These are phyloP conservation scores for Penicillium sp. DNA, from an alignment of 2,329 filamentous ascomycete genomes.

Conservation along the genomic window DNA sequence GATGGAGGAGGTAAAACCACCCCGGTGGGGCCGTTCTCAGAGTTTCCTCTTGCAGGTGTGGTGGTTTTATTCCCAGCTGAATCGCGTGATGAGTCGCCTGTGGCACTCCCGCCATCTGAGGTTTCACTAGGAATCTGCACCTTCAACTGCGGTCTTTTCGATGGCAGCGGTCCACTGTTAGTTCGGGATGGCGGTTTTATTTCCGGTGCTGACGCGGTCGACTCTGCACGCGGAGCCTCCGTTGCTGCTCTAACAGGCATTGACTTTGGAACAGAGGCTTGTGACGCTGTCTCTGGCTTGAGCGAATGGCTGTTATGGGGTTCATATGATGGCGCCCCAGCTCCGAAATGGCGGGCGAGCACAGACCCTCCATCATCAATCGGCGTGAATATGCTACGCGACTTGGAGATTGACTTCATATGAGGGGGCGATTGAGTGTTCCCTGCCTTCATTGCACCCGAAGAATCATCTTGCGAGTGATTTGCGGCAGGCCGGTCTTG, in stretches of 20 bases:
- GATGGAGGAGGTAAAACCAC: constrained; percentile 90
- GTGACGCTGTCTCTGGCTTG: constrained; percentile 34
- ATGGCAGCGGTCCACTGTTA: constrained; percentile 67
- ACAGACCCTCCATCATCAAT: constrained; percentile 91
- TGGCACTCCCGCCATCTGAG: constrained; percentile 70
- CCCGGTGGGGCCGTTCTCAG: constrained; percentile 58
- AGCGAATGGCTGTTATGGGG: constrained; percentile 42
- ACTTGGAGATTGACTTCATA: constrained; percentile 66
- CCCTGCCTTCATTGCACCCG: constrained; percentile 39
- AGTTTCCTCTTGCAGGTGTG: constrained; percentile 54
- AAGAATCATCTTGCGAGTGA: constrained; percentile 53
- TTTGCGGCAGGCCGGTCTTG: constrained; percentile 56
- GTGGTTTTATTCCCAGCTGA: constrained; percentile 58
- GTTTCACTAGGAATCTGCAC: constrained; percentile 93
- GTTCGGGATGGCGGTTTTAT: constrained; percentile 71
- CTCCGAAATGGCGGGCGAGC: constrained; percentile 74
- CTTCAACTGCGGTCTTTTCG: constrained; percentile 76
- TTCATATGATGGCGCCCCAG: constrained; percentile 56
- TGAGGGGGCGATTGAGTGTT: constrained; percentile 46
- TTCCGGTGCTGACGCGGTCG: constrained; percentile 63
- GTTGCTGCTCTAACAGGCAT: constrained; percentile 51
- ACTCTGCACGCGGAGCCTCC: constrained; percentile 47
- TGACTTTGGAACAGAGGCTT: constrained; percentile 56
- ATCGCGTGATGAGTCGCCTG: constrained; percentile 65
- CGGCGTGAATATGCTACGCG: constrained; percentile 93